Evolutionary conservation across 225 moss, liverwort and hornwort genomes (phyloP).

Genomic region (Polytrichum commune): DNA sequence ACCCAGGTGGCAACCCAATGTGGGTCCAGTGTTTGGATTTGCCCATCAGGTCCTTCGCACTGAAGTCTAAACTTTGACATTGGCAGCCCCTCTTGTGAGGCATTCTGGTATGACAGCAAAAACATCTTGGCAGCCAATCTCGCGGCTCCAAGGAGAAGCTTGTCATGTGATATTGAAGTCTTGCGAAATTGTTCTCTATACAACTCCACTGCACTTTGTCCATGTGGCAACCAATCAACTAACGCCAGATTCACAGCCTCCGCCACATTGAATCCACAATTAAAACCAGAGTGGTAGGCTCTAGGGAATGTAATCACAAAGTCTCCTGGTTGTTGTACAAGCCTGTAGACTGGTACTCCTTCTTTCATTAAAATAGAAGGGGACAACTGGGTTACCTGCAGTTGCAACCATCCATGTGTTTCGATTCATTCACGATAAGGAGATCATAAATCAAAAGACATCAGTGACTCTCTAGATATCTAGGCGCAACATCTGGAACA

Average conservation of each 20-base stretch:
- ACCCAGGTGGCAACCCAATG: slow-evolving; percentile 27
- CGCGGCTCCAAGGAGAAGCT: slow-evolving; percentile 57
- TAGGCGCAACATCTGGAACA: too few species aligned
- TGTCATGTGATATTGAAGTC: slow-evolving; percentile 66
- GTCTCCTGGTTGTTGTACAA: slow-evolving; percentile 56
- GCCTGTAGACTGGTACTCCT: slow-evolving; percentile 55
- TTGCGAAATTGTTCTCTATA: slow-evolving; percentile 54
- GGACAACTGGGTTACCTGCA: slow-evolving; percentile 63
- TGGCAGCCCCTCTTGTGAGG: not conserved
- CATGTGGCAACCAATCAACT: slow-evolving; percentile 70
- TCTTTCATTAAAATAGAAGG: slow-evolving; percentile 50
- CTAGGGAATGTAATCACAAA: slow-evolving; percentile 67
- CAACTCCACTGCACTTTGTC: slow-evolving; percentile 60
- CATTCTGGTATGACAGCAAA: slow-evolving; percentile 13
- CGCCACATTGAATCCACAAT: slow-evolving; percentile 67
- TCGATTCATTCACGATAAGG: not conserved
- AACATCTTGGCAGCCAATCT: slow-evolving; percentile 37
- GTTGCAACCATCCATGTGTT: not conserved
- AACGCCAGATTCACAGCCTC: slow-evolving; percentile 67
- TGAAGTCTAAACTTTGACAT: not conserved
- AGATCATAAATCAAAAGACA: too few species aligned
- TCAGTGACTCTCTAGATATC: too few species aligned
- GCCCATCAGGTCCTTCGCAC: not conserved
- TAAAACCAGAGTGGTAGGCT: slow-evolving; percentile 65
- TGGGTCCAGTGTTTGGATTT: not conserved